phyloP scores from a whole-genome alignment of 1,139 yeast genomes.

The Blastobotrys serpentis region DNA sequence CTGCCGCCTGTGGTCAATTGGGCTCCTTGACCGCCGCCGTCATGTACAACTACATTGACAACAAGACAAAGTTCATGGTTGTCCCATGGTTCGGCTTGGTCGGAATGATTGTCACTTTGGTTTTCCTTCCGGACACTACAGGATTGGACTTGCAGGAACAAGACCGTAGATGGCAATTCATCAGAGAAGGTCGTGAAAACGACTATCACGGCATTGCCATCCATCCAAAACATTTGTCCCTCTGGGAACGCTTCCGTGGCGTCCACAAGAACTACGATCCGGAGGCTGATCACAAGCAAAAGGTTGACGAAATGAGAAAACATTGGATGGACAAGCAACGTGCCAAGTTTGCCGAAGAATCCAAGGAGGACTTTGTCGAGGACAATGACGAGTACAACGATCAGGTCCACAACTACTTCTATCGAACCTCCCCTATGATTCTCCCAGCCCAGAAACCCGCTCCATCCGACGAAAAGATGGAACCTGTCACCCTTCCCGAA shows the following conservation, averaged over 20 bases:
- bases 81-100: constrained; percentile 43
- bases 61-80: constrained; percentile 38
- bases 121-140: constrained; percentile 41
- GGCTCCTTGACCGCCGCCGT: constrained; percentile 98
- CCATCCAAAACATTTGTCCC: constrained; percentile 38
- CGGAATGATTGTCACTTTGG: constrained; percentile 38
- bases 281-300: constrained; percentile 41
- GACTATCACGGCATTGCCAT: constrained; percentile 44
- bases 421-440: constrained; percentile 38
- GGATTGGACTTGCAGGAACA: constrained; percentile 41
- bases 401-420: constrained; percentile 38
- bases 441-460: constrained; percentile 20
- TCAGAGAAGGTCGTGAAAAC: constrained; percentile 36
- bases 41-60: constrained; percentile 39
- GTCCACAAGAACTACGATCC: constrained; percentile 40
- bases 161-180: constrained; percentile 40
- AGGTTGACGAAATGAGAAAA: constrained; percentile 38
- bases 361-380: constrained; percentile 21
- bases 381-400: constrained; percentile 22
- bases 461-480: constrained; percentile 26
- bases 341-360: constrained; percentile 29
- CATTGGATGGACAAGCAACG: constrained; percentile 40
- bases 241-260: constrained; percentile 40
- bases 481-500: constrained; percentile 10
- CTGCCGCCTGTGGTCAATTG: constrained; percentile 94